Percentiles rank a stretch among this genome's conserved stretches.
Conservation (phyloP, 1,139 yeast genomes). For the Keqinozyma sinolaborantium region DNA sequence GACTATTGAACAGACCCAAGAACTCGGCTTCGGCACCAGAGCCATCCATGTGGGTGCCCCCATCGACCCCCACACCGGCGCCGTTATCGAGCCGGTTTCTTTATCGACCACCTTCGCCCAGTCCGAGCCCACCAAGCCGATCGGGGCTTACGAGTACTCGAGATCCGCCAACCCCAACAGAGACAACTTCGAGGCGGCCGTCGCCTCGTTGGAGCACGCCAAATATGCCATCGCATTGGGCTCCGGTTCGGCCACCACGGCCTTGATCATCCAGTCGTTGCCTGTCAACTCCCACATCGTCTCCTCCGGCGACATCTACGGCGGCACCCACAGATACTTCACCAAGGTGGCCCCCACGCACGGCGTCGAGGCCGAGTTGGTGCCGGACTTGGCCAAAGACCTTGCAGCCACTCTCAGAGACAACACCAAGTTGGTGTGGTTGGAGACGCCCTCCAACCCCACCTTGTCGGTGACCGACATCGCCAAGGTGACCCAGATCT, state of each 20-base stretch:
- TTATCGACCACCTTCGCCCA: slow-evolving; percentile 87
- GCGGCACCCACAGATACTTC: slow-evolving; percentile 91
- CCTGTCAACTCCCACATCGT: slow-evolving; percentile 73
- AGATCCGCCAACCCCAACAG: slow-evolving; percentile 89
- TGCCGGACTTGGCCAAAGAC: slow-evolving; percentile 61
- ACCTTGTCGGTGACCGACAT: slow-evolving; percentile 77
- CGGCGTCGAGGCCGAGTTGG: slow-evolving; percentile 69
- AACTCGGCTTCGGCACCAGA: slow-evolving; percentile 63
- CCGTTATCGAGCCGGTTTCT: slow-evolving; percentile 83
- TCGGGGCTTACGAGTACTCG: slow-evolving; percentile 82
- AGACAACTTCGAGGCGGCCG: slow-evolving; percentile 73
- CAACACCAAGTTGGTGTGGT: slow-evolving; percentile 78
- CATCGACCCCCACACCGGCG: slow-evolving; percentile 74
- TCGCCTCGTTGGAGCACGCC: slow-evolving; percentile 78
- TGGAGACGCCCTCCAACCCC: slow-evolving; percentile 89
- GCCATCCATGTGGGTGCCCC: slow-evolving; percentile 86
- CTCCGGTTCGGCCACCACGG: slow-evolving; percentile 87
- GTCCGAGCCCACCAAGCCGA: slow-evolving; percentile 68
- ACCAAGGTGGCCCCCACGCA: slow-evolving; percentile 82
- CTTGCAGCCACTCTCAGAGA: slow-evolving; percentile 52
- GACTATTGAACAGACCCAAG: slow-evolving; percentile 12
- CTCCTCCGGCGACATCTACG: slow-evolving; percentile 86
- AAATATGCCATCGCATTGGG: slow-evolving; percentile 76
- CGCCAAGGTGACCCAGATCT: slow-evolving; percentile 50
- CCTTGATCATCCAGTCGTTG: slow-evolving; percentile 70